Percentiles rank a stretch among this genome's conserved stretches.
phyloP scores from a whole-genome alignment of 345 rosid species.

The Salix koriyanagi region DNA sequence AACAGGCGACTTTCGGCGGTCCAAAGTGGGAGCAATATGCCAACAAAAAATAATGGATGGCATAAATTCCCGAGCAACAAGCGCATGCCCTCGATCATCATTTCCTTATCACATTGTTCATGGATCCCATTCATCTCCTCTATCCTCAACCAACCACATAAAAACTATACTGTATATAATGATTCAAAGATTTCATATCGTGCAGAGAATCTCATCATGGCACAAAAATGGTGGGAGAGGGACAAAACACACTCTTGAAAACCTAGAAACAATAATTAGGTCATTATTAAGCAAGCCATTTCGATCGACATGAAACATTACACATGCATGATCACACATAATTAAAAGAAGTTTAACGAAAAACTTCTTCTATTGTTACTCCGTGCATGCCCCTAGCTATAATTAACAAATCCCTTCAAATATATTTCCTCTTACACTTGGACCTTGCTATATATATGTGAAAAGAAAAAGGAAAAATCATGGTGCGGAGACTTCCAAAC shows the following conservation, averaged over 20 bases:
- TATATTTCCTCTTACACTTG: constrained; percentile 12
- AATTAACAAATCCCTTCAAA: constrained; percentile 11
- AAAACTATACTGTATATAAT: not conserved
- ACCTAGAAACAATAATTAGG: constrained; percentile 1
- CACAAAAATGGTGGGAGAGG: constrained; percentile 3
- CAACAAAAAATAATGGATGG: not conserved
- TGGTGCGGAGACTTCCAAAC: constrained; percentile 35
- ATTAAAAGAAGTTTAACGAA: constrained; percentile 12
- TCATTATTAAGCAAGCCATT: constrained; percentile 19
- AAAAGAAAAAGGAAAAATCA: not conserved
- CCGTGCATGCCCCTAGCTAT: not conserved
- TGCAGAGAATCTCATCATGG: constrained; percentile 17
- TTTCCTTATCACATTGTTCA: constrained; percentile 17
- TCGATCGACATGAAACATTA: constrained; percentile 5
- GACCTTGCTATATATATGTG: not conserved
- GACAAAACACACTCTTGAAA: constrained; percentile 3
- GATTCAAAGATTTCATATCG: not conserved
- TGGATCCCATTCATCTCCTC: constrained; percentile 22
- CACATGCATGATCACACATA: constrained; percentile 5
- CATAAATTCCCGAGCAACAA: not conserved
- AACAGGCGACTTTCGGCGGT: not conserved
- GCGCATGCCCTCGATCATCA: constrained; percentile 29
- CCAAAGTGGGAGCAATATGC: not conserved
- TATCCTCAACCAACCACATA: constrained; percentile 20
- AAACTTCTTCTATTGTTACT: constrained; percentile 20